Evolutionary conservation across 257 asterid genomes (phyloP), one percentile per base, ranked within the genome.

Genomic region (Gentiana dahurica): DNA sequence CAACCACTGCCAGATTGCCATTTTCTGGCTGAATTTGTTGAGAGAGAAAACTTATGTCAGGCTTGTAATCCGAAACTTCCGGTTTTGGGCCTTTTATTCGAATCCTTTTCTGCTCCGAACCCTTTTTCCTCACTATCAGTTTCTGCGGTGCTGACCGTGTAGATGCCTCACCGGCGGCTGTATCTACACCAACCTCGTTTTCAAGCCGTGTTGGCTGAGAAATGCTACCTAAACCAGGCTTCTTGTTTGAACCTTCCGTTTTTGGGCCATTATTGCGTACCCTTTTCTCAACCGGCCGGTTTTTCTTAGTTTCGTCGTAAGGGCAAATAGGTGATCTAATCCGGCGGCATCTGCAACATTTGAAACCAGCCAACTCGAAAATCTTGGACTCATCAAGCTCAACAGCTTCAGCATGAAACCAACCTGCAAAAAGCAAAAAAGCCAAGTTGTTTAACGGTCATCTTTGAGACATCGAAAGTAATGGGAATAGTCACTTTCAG

Each of bases 321-420:
- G 97, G 97, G 67, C 97, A 89, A 12, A 65, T 62, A 0, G 97
- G 91, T 49, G 82, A 66, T 73, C 63, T 83, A 55, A 73, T 77
- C 76, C 89, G 81, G n/a, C 94, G 87, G 66, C 97, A 89, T 68
- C 70, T 76, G 75, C 87, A 81, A 74, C 97, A 89, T 76, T 80
- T 87, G 77, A 76, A 87, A 65, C 96, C 95, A 50, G 59, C 53
- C 63, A 84, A 65, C 12, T 58, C 63, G 54, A 53, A 55, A 50
- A 87, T 55, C 77, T 70, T 75, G 8, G 87, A 79, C 72, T 87
- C 95, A 1, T 78, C 75, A 68, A 87, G 65, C 62, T 75, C 93
- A 53, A 87, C 65, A 34, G 96, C 76, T 54, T 80, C 96, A 52
- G 90, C 96, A 69, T 87, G 96, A 67, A 59, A 82, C 97, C 97